Conservation (phyloP, 345 rosid genomes). For the Lumnitzera littorea region DNA sequence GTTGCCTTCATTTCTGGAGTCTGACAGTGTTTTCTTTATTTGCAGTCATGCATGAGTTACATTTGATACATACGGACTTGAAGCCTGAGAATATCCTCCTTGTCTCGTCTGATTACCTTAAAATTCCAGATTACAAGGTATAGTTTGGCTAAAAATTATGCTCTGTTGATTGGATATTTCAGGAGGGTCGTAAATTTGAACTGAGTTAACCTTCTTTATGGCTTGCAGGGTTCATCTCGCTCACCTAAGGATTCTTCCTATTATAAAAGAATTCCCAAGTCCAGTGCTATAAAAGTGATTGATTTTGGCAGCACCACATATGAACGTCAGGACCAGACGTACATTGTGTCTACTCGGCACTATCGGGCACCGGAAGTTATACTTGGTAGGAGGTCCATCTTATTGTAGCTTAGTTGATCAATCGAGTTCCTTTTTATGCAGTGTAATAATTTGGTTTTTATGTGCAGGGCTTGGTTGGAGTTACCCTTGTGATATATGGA, state of each 20-base stretch:
- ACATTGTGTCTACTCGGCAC: slow-evolving; percentile 78
- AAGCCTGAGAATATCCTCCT: slow-evolving; percentile 85
- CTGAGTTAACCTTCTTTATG: neutral
- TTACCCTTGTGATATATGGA: slow-evolving; percentile 90
- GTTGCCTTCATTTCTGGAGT: neutral
- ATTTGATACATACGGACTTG: slow-evolving; percentile 74
- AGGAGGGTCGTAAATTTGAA: neutral
- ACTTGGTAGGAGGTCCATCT: slow-evolving; percentile 35
- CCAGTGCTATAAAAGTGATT: slow-evolving; percentile 79
- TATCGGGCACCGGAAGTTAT: slow-evolving; percentile 92
- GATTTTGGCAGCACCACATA: slow-evolving; percentile 90
- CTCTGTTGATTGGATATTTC: neutral
- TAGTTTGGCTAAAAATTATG: neutral
- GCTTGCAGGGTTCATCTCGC: slow-evolving; percentile 34
- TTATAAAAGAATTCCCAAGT: slow-evolving; percentile 68
- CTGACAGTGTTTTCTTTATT: neutral
- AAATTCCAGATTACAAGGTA: slow-evolving; percentile 80
- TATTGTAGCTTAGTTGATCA: too few relatives aligned
- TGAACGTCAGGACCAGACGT: slow-evolving; percentile 75
- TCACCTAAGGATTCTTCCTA: slow-evolving; percentile 48
- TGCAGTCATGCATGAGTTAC: slow-evolving; percentile 93
- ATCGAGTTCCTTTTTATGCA: too few relatives aligned
- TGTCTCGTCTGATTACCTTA: slow-evolving; percentile 66
- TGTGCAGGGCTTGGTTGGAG: slow-evolving; percentile 80
- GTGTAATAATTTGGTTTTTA: too few relatives aligned